Percentiles rank a stretch among this genome's conserved stretches.
These are phyloP conservation scores for Ceratocystis albifundus DNA, from an alignment of 2,329 filamentous ascomycete genomes.

Conservation along the genomic window DNA sequence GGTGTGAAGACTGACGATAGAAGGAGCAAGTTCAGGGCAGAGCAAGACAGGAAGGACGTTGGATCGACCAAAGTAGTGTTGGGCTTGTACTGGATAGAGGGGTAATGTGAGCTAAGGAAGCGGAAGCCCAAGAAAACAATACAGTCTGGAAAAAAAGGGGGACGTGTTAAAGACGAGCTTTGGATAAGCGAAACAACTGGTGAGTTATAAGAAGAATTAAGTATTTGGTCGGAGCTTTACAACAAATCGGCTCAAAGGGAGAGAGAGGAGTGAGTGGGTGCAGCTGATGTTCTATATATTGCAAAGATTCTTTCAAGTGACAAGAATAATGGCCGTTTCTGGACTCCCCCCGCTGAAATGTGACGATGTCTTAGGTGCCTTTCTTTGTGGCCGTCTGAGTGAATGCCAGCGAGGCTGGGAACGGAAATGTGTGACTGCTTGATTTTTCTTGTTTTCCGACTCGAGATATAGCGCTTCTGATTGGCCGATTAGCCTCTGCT, in stretches of 20 bases:
- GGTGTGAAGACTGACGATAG: neutral
- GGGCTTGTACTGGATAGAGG: conserved; percentile 10
- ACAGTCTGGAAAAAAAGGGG: conserved; percentile 11
- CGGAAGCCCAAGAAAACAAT: conserved; percentile 7
- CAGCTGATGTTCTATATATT: neutral
- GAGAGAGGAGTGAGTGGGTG: too few species aligned
- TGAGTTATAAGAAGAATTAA: too few species aligned
- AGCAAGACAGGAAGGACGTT: too few species aligned
- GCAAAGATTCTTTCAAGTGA: neutral
- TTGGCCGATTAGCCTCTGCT: conserved; percentile 2
- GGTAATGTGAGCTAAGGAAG: neutral
- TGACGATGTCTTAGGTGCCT: neutral
- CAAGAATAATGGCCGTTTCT: too few species aligned
- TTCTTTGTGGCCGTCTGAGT: neutral
- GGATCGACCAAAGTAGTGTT: neutral
- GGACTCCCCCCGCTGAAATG: neutral
- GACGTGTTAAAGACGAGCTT: neutral
- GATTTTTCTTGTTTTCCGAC: conserved; percentile 9
- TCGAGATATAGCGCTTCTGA: neutral
- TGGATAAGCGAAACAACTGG: neutral
- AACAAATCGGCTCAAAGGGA: neutral
- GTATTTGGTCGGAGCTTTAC: too few species aligned
- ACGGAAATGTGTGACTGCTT: neutral
- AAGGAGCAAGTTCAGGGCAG: neutral
- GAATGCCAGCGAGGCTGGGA: conserved; percentile 4